Percentiles rank a stretch among this genome's conserved stretches.
phyloP scores from a whole-genome alignment of 495 filamentous ascomycete species.

The Ramalina intermedia region DNA sequence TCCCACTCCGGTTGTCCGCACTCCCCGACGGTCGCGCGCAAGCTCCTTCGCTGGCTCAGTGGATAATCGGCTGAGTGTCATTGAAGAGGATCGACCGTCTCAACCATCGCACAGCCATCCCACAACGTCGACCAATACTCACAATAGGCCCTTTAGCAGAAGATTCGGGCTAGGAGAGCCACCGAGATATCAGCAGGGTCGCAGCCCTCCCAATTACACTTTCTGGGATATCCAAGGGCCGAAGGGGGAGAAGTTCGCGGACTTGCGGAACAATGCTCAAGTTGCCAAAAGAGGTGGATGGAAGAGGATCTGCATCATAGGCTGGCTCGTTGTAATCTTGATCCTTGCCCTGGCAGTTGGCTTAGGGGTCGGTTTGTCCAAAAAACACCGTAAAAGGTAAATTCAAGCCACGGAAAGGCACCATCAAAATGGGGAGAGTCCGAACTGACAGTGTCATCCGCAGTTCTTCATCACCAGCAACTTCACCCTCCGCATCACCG shows the following conservation, averaged over 20 bases:
- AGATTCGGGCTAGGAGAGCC: constrained; percentile 15
- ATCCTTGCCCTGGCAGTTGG: constrained; percentile 30
- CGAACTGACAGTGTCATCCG: not conserved
- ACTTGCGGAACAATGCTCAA: constrained; percentile 16
- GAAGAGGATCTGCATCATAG: constrained; percentile 21
- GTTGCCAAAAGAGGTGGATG: constrained; percentile 25
- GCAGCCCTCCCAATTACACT: constrained; percentile 10
- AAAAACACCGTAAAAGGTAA: constrained; percentile 13
- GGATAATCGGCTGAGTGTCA: constrained; percentile 15
- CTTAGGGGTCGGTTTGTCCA: constrained; percentile 28
- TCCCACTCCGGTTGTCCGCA: constrained; percentile 1
- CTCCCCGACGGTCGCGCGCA: not conserved
- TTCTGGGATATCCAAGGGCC: constrained; percentile 15
- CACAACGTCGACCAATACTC: not conserved
- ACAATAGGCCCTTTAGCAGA: constrained; percentile 13
- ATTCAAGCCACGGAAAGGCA: not conserved
- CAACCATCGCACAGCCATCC: not conserved
- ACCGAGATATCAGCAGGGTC: constrained; percentile 8
- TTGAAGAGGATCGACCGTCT: constrained; percentile 12
- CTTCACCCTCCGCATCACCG: constrained; percentile 2
- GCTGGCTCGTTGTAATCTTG: constrained; percentile 18
- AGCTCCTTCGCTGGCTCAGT: constrained; percentile 8
- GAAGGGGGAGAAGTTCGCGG: constrained; percentile 16
- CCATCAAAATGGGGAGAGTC: not conserved
- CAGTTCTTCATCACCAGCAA: not conserved